Evolutionary conservation across 305 asterid genomes (phyloP).

Genomic region (Fraxinus xanthoxyloides): DNA sequence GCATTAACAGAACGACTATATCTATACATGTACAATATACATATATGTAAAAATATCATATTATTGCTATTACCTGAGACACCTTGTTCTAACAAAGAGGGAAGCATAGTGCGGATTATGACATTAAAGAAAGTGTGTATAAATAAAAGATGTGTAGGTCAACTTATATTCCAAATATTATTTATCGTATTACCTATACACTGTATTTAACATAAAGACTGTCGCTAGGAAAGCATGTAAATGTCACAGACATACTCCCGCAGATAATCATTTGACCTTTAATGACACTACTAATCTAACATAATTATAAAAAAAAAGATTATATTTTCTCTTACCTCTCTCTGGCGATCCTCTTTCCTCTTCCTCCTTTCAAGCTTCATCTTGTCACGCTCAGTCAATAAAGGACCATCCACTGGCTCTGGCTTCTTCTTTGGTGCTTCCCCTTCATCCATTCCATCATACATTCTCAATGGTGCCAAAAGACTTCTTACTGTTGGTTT

Average conservation of each 20-base stretch:
- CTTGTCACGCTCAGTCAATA: conserved; percentile 91
- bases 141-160: neutral
- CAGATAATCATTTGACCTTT: neutral
- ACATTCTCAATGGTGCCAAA: conserved; percentile 89
- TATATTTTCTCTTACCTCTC: conserved; percentile 64
- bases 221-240: neutral
- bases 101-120: neutral
- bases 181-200: neutral
- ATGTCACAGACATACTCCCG: neutral
- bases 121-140: neutral
- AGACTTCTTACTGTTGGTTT: conserved; percentile 95
- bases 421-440: conserved; percentile 82
- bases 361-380: conserved; percentile 92
- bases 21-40: neutral
- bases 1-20: neutral
- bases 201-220: neutral
- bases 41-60: neutral
- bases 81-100: neutral
- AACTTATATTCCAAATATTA: neutral
- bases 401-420: conserved; percentile 94
- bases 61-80: neutral
- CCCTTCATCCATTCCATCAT: conserved; percentile 92
- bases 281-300: neutral
- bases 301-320: neutral
- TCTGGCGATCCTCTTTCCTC: conserved; percentile 91